Evolutionary conservation across 768 basidiomycete species (phyloP).

Genomic region (Tulasnella sp.): DNA sequence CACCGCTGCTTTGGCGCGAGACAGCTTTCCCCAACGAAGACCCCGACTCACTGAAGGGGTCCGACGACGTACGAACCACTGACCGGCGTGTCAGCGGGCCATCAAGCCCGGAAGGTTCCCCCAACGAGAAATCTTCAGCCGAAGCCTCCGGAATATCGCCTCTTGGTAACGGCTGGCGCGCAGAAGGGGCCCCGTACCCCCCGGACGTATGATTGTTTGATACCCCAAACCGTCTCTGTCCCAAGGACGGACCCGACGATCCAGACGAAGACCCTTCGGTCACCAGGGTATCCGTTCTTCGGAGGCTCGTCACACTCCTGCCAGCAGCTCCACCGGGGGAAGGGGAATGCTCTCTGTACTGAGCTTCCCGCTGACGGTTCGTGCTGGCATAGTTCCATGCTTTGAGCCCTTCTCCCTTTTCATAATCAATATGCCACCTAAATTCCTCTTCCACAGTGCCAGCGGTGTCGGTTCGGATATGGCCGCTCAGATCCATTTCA

Average conservation of each 20-base stretch:
- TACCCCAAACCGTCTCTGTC: neutral
- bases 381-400: neutral
- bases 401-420: neutral
- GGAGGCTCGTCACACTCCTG: neutral
- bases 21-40: neutral
- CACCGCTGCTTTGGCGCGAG: constrained; percentile 1
- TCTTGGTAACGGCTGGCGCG: neutral
- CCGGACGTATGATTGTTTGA: neutral
- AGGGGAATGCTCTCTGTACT: neutral
- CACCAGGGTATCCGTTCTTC: neutral
- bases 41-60: neutral
- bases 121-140: neutral
- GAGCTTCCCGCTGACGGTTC: neutral
- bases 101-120: neutral
- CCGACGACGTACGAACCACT: neutral
- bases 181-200: neutral
- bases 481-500: neutral
- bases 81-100: neutral
- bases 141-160: neutral
- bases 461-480: neutral
- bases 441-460: neutral
- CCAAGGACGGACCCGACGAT: neutral
- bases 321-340: neutral
- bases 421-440: neutral
- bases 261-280: neutral